Evolutionary conservation across 2,329 filamentous ascomycete species (phyloP), one percentile per base, ranked within the genome.

Genomic region (Botrytis hyacinthi): DNA sequence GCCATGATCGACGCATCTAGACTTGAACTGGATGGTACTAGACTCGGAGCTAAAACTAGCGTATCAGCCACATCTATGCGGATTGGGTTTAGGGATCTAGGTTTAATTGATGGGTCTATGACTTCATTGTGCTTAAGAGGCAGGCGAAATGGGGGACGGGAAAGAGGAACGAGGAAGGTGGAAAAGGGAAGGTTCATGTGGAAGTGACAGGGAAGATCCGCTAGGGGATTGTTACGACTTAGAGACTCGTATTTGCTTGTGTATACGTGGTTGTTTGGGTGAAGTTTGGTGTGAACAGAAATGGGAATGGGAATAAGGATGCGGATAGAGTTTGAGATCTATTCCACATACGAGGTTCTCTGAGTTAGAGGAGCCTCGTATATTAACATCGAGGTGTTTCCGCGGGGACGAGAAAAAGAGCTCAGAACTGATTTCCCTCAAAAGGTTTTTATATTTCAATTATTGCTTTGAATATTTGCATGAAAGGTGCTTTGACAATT

Each of bases 121-220:
- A 67, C 65, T 40, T 67, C 65, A 67, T 67, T 51, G 40, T 65
- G n/a, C 16, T 67, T 40, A 35, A 29, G n/a, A 65, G 40, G 16
- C 26, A 46, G 40, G 16, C 26, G 18, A 29, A 46, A 65, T 46
- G 40, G 40, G n/a, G n/a, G 44, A 54, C 12, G 5, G 22, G 26
- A 42, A 42, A 12, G 9, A 16, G 44, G 29, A 18, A 26, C 3
- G 44, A 16, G 32, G 9, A 20, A 18, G 4, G 7, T 57, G 51
- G n/a, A 18, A 54, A 16, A 67, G 12, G 14, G 16, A 40, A 37
- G 20, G 42, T 16, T 26, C 22, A 67, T 54, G 48, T 54, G 26
- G 48, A 26, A n/a, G 26, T 54, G 48, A 54, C 48, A 54, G 48
- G 48, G 48, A 54, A 54, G 48, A 54, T 54, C 48, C 26, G 22